phyloP scores from a whole-genome alignment of 1,139 yeast genomes.

The Yamadazyma dushanensis region DNA sequence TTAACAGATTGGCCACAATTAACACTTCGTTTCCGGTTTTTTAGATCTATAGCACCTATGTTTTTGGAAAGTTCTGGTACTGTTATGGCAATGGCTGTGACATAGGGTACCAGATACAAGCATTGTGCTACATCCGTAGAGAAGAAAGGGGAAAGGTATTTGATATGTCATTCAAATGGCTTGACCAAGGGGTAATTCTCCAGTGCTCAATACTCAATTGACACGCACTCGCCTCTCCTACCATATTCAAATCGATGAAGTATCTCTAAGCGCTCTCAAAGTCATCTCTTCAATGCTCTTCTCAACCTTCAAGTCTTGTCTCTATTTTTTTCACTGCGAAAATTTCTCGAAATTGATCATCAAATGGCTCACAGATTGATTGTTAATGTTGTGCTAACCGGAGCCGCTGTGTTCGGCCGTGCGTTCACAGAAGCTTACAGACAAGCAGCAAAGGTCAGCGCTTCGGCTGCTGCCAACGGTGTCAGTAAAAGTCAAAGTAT shows the following conservation, averaged over 20 bases:
- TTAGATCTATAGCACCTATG: constrained; percentile 50
- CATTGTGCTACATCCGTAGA: constrained; percentile 47
- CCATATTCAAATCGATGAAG: no score
- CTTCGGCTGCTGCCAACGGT: constrained; percentile 56
- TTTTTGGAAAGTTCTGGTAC: constrained; percentile 16
- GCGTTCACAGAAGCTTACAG: constrained; percentile 97
- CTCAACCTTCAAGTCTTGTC: background rate
- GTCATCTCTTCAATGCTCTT: no score
- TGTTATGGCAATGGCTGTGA: constrained; percentile 8
- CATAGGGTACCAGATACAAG: constrained; percentile 29
- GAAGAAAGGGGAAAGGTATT: no score
- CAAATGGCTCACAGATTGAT: constrained; percentile 84
- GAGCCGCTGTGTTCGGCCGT: constrained; percentile 92
- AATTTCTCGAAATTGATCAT: constrained; percentile 4
- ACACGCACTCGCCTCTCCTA: no score
- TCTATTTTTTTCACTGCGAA: background rate
- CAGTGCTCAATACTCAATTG: no score
- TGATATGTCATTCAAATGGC: no score
- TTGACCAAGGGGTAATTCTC: no score
- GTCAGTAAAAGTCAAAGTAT: constrained; percentile 49
- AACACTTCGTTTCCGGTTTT: constrained; percentile 77
- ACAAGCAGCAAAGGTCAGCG: constrained; percentile 89
- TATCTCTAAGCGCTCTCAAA: no score
- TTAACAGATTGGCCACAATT: constrained; percentile 64
- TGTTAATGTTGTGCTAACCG: constrained; percentile 88